These are phyloP conservation scores for Seiridium cupressi DNA, from an alignment of 2,329 filamentous ascomycete genomes.

Conservation along the genomic window DNA sequence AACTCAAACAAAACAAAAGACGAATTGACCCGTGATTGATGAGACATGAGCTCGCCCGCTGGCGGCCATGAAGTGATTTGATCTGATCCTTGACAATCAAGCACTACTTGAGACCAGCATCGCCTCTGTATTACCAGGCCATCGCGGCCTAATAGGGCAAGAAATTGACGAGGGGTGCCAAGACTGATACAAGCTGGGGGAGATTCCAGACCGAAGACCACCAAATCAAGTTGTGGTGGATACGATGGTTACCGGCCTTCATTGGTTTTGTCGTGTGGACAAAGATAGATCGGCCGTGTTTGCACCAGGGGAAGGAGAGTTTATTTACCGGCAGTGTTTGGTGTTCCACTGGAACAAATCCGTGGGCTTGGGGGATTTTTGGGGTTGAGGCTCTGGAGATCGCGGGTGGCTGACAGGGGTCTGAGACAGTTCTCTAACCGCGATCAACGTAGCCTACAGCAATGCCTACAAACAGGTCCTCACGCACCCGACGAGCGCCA, in stretches of 20 bases:
- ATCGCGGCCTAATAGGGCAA: conserved; percentile 5
- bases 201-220: not conserved
- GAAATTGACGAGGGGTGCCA: conserved; percentile 1
- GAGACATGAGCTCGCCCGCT: not conserved
- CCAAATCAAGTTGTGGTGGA: conserved; percentile 3
- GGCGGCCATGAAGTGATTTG: conserved; percentile 1
- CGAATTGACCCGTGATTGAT: not conserved
- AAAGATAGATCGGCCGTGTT: not conserved
- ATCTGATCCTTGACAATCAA: conserved; percentile 20
- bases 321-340: not conserved
- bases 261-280: not conserved
- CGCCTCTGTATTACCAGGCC: not conserved
- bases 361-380: not conserved
- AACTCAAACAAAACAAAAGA: conserved; percentile 5
- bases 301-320: not conserved
- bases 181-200: conserved; percentile 3
- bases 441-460: not conserved
- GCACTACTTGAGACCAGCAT: conserved; percentile 20
- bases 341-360: not conserved
- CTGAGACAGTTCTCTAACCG: conserved; percentile 28
- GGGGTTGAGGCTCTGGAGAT: conserved; percentile 12
- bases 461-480: not conserved
- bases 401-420: conserved; percentile 20
- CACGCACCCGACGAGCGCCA: not conserved
- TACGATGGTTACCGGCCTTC: not conserved